Evolutionary conservation across 768 basidiomycete species (phyloP).

Genomic region (Auricularia auricula-judae): DNA sequence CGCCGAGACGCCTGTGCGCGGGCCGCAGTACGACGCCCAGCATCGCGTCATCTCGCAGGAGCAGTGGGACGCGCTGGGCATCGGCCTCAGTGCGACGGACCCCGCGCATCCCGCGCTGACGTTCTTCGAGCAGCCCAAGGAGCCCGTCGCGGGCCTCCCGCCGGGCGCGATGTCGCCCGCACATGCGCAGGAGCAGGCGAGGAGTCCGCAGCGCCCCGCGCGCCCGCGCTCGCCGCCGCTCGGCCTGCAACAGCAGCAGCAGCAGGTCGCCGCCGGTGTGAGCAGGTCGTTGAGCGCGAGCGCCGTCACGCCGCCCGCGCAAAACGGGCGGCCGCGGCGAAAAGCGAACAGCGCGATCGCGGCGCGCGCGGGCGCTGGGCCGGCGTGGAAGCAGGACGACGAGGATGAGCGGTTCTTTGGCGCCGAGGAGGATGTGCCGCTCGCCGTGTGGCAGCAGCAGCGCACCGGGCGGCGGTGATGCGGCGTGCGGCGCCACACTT

Average conservation of each 20-base stretch:
- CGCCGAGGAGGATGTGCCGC: slow-evolving; percentile 69
- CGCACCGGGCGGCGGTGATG: not conserved
- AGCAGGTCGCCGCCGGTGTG: slow-evolving; percentile 23
- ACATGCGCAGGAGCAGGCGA: slow-evolving; percentile 26
- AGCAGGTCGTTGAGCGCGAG: slow-evolving; percentile 67
- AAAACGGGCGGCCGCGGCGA: slow-evolving; percentile 40
- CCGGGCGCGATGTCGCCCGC: slow-evolving; percentile 55
- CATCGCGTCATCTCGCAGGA: slow-evolving; percentile 89
- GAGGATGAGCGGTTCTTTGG: slow-evolving; percentile 25
- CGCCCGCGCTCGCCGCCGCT: slow-evolving; percentile 43
- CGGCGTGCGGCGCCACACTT: not conserved
- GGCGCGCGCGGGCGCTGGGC: slow-evolving; percentile 18
- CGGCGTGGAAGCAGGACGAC: slow-evolving; percentile 7
- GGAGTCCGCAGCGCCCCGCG: slow-evolving; percentile 21
- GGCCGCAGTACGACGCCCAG: slow-evolving; percentile 91
- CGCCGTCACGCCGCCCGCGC: slow-evolving; percentile 26
- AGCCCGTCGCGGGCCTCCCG: slow-evolving; percentile 28
- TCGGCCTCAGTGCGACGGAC: not conserved
- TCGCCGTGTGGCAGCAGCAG: slow-evolving; percentile 67
- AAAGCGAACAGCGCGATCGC: slow-evolving; percentile 52
- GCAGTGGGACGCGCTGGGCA: slow-evolving; percentile 29
- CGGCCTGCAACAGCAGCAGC: slow-evolving; percentile 24
- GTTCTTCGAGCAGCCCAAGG: not conserved
- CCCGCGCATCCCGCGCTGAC: not conserved
- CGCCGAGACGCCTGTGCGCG: slow-evolving; percentile 79